phyloP scores from a whole-genome alignment of 2,329 filamentous ascomycete genomes.

The Cladosporium sphaerospermum region DNA sequence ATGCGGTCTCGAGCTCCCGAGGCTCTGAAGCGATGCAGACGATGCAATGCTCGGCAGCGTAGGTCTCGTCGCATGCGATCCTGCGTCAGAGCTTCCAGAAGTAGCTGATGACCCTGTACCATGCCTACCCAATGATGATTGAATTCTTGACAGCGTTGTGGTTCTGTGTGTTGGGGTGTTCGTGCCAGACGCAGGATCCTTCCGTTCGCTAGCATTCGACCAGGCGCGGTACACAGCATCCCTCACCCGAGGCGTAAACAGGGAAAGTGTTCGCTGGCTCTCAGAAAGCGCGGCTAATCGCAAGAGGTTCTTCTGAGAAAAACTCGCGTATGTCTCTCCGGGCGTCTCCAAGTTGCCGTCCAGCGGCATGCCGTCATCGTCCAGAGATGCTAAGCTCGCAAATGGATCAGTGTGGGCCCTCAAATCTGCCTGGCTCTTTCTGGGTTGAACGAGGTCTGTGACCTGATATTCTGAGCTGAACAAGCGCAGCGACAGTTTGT shows the following conservation, averaged over 20 bases:
- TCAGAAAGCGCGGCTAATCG: conserved; percentile 76
- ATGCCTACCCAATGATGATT: conserved; percentile 55
- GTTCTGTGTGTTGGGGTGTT: conserved; percentile 37
- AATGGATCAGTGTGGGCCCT: conserved; percentile 28
- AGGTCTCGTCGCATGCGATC: conserved; percentile 61
- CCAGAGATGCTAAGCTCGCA: conserved; percentile 53
- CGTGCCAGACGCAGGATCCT: conserved; percentile 47
- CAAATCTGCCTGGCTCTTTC: conserved; percentile 38
- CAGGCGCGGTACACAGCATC: conserved; percentile 91
- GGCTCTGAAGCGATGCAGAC: conserved; percentile 40
- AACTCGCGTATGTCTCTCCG: conserved; percentile 77
- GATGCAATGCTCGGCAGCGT: conserved; percentile 59
- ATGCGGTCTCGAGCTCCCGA: conserved; percentile 57
- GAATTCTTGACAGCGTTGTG: conserved; percentile 41
- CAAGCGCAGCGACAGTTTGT: conserved; percentile 77
- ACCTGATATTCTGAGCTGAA: conserved; percentile 77
- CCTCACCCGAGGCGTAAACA: conserved; percentile 85
- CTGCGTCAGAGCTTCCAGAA: conserved; percentile 57
- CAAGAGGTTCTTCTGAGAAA: conserved; percentile 90
- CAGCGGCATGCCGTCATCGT: conserved; percentile 69
- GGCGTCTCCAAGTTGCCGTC: conserved; percentile 65
- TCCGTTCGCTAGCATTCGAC: conserved; percentile 70
- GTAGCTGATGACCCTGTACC: conserved; percentile 26
- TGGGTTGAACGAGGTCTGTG: conserved; percentile 28
- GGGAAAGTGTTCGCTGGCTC: conserved; percentile 81